Base-by-base conservation (phyloP, 2,329 filamentous ascomycete species). In the Aureobasidium sp. region DNA sequence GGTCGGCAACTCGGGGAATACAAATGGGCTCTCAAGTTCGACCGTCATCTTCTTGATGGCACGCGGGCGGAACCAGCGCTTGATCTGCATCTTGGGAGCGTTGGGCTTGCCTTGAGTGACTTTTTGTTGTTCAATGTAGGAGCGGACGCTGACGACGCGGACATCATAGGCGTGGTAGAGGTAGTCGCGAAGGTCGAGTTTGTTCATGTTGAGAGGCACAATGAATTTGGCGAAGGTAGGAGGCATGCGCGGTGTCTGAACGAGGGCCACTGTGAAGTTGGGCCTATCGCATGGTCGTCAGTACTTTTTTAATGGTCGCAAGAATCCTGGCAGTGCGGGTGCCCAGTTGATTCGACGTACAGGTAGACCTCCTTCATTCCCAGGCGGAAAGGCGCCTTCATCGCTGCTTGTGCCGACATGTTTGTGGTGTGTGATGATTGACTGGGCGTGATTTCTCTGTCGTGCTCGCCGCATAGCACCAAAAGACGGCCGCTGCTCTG, bases 181-280 rank as follows among this genome's bases (percentile, higher is more conserved):
- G 79, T 97, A 99, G 79, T 97, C 92, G 75, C 91, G 90, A 45
- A 99, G 79, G 74, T 99, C 94, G 75, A 97, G 87, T 78, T 99
- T 99, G 81, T 91, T 96, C 81, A 97, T 91, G 69, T 84, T 86
- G 68, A 97, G 82, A 11, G 94, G 94, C 36, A 97, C 93, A 70
- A 87, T 82, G 84, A 99, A 99, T 69, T 86, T 88, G 65, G 93
- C 94, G 73, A 90, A 91, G 73, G 86, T 88, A 25, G 92, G 85
- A 8, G 90, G 87, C 59, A 89, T 83, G 67, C 83, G 81, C 34
- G 85, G 84, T 62, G 86, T 88, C 67, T 86, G 88, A 68, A 96
- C 79, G 70, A 97, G 84, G 64, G 88, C 87, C 71, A 97, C 79
- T 66, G 85, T 84, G 77, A 95, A 90, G 71, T 88, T 85, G 58